Percentiles rank a stretch among this genome's conserved stretches.
phyloP scores from a whole-genome alignment of 2,329 filamentous ascomycete genomes.

The Paraphoma sp. region DNA sequence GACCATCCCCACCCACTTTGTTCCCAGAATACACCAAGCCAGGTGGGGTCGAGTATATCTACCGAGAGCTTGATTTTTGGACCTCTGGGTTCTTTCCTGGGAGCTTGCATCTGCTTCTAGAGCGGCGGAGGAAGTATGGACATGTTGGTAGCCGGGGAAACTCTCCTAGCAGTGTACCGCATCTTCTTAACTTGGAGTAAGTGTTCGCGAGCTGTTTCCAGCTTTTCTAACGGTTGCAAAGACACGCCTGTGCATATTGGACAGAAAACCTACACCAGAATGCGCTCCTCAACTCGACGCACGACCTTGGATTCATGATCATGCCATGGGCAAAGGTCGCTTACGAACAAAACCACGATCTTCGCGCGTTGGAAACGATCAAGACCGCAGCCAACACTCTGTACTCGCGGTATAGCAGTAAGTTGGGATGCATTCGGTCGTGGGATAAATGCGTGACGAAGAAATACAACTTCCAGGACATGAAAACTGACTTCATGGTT shows the following conservation, averaged over 20 bases:
- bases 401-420: slow-evolving; percentile 41
- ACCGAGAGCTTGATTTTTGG: slow-evolving; percentile 52
- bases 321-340: slow-evolving; percentile 45
- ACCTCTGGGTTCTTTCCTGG: slow-evolving; percentile 58
- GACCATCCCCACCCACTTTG: slow-evolving; percentile 13
- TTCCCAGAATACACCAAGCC: slow-evolving; percentile 51
- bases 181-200: background rate
- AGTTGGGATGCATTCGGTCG: background rate
- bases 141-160: background rate
- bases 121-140: slow-evolving; percentile 34
- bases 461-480: background rate
- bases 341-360: slow-evolving; percentile 49
- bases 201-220: background rate
- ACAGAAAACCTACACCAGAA: slow-evolving; percentile 48
- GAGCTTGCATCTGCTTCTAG: slow-evolving; percentile 49
- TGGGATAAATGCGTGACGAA: background rate
- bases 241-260: slow-evolving; percentile 52
- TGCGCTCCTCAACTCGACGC: slow-evolving; percentile 39
- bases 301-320: slow-evolving; percentile 55
- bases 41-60: slow-evolving; percentile 48
- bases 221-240: background rate
- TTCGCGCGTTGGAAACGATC: slow-evolving; percentile 39
- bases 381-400: slow-evolving; percentile 44
- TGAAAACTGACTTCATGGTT: background rate
- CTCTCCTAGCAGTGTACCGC: background rate